phyloP scores from a whole-genome alignment of 768 basidiomycete species.

The Clitopilus passeckerianus region DNA sequence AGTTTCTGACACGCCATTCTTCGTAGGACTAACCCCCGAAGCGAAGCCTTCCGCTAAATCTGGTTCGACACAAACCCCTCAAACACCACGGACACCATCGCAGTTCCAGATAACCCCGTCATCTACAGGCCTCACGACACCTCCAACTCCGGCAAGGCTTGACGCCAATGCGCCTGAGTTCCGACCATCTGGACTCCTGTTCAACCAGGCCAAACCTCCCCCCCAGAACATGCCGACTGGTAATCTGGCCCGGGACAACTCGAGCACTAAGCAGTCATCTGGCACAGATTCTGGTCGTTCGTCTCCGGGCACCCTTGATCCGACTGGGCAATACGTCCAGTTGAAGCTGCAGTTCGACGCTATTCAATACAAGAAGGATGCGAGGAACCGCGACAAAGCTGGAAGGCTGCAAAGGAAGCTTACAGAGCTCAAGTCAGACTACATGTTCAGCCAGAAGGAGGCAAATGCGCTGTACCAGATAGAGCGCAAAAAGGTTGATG shows the following conservation, averaged over 20 bases:
- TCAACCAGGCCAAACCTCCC: neutral
- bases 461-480: slow-evolving; percentile 53
- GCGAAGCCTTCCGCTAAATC: slow-evolving; percentile 6
- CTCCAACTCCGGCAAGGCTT: slow-evolving; percentile 19
- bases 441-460: slow-evolving; percentile 67
- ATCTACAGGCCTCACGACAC: slow-evolving; percentile 8
- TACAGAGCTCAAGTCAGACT: slow-evolving; percentile 44
- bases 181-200: slow-evolving; percentile 21
- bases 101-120: slow-evolving; percentile 22
- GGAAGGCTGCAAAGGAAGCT: slow-evolving; percentile 36
- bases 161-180: slow-evolving; percentile 36
- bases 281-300: slow-evolving; percentile 22
- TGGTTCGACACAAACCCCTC: slow-evolving; percentile 16
- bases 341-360: slow-evolving; percentile 54
- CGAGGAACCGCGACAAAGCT: slow-evolving; percentile 22
- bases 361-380: slow-evolving; percentile 27
- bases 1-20: neutral
- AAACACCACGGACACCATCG: slow-evolving; percentile 28
- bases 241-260: neutral
- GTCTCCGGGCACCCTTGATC: slow-evolving; percentile 43
- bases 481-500: slow-evolving; percentile 48
- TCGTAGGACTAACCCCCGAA: neutral
- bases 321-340: slow-evolving; percentile 56
- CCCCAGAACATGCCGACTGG: neutral
- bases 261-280: neutral